phyloP scores from a whole-genome alignment of 2,329 filamentous ascomycete genomes.

The Talaromyces sp. region DNA sequence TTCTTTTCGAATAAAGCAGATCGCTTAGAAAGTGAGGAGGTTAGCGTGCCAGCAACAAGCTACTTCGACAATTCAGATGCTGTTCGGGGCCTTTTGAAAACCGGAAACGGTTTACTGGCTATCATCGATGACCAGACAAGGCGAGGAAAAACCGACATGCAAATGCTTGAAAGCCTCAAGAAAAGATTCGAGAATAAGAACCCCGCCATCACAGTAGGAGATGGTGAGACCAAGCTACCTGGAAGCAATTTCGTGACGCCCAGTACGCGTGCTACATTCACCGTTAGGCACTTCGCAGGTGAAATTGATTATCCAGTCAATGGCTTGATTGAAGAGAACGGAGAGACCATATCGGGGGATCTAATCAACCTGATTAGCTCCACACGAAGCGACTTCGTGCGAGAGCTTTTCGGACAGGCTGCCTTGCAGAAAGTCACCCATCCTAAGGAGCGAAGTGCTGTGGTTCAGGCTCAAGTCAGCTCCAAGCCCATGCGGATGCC shows the following conservation, averaged over 20 bases:
- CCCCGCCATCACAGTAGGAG: conserved; percentile 77
- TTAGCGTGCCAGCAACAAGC: conserved; percentile 83
- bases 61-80: conserved; percentile 98
- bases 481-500: conserved; percentile 91
- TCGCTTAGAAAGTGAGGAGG: conserved; percentile 89
- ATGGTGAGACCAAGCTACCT: conserved; percentile 71
- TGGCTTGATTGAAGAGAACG: conserved; percentile 89
- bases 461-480: conserved; percentile 94
- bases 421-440: conserved; percentile 90
- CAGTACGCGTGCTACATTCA: conserved; percentile 77
- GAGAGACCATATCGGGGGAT: conserved; percentile 92
- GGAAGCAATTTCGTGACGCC: conserved; percentile 88
- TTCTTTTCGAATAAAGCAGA: conserved; percentile 96
- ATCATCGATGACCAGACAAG: conserved; percentile 96
- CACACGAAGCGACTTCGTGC: conserved; percentile 84
- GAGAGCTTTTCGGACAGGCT: conserved; percentile 92
- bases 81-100: conserved; percentile 85
- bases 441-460: conserved; percentile 81
- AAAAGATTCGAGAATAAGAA: conserved; percentile 96
- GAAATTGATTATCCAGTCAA: conserved; percentile 92
- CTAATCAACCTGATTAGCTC: conserved; percentile 89
- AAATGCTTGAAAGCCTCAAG: conserved; percentile 84
- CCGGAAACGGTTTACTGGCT: conserved; percentile 86
- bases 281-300: conserved; percentile 91
- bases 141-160: conserved; percentile 81